A percentile compares a stretch with the other conserved stretches of the same genome.
phyloP scores from a whole-genome alignment of 1,139 yeast genomes.

The Sugiyamaella neomexicana region DNA sequence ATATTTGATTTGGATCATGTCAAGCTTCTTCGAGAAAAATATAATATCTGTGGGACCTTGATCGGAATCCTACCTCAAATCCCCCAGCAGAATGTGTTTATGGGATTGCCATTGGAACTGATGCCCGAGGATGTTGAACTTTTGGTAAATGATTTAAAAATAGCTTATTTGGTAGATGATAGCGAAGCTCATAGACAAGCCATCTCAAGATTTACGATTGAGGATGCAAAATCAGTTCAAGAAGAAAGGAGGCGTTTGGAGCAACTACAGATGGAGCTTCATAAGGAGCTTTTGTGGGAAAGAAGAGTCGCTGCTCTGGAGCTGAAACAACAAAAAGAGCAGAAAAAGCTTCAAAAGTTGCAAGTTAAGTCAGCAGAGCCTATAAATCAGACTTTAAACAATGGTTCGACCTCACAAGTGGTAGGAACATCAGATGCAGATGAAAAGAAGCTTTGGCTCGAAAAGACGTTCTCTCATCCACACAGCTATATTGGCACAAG shows the following conservation, averaged over 20 bases:
- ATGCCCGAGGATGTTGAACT: conserved; percentile 73
- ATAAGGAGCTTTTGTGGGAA: conserved; percentile 30
- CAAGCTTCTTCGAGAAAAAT: conserved; percentile 51
- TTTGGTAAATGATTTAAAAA: conserved; percentile 50
- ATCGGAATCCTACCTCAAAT: conserved; percentile 81
- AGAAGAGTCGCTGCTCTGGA: conserved; percentile 18
- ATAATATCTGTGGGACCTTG: conserved; percentile 68
- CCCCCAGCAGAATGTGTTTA: conserved; percentile 86
- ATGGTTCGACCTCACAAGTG: background rate
- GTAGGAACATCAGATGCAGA: background rate
- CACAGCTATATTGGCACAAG: background rate
- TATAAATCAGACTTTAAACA: background rate
- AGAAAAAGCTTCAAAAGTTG: background rate
- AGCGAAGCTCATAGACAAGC: conserved; percentile 37
- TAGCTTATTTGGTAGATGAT: conserved; percentile 38
- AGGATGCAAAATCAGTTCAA: conserved; percentile 23
- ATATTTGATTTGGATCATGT: conserved; percentile 56
- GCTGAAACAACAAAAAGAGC: conserved; percentile 3
- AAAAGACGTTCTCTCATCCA: conserved; percentile 5
- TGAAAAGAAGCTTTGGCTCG: conserved; percentile 12
- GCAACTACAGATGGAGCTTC: conserved; percentile 25
- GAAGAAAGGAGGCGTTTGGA: conserved; percentile 20
- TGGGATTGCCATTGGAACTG: conserved; percentile 78
- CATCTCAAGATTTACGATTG: conserved; percentile 22
- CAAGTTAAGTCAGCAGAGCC: background rate